phyloP scores from a whole-genome alignment of 768 basidiomycete genomes.

The Flagelloscypha sp. region DNA sequence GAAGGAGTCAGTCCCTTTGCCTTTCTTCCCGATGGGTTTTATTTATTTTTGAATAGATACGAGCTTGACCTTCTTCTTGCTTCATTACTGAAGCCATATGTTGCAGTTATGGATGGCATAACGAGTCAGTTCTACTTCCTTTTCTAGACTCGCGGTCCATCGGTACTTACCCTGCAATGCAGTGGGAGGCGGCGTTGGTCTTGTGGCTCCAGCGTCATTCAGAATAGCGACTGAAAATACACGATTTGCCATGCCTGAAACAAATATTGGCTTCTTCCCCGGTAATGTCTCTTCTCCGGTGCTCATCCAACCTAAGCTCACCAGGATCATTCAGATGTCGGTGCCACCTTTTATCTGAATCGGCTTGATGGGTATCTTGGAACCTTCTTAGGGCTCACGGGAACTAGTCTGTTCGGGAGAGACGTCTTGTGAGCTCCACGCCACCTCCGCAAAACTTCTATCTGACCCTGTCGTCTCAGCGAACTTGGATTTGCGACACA shows the following conservation, averaged over 20 bases:
- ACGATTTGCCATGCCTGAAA: slow-evolving; percentile 93
- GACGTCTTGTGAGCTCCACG: slow-evolving; percentile 68
- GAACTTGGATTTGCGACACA: slow-evolving; percentile 94
- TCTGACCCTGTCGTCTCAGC: slow-evolving; percentile 30
- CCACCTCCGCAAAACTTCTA: slow-evolving; percentile 2
- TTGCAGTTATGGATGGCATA: slow-evolving; percentile 83
- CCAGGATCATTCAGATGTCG: slow-evolving; percentile 96
- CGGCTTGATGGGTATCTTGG: slow-evolving; percentile 88
- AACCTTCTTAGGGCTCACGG: slow-evolving; percentile 88
- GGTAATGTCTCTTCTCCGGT: too few relatives aligned
- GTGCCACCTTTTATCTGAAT: slow-evolving; percentile 82
- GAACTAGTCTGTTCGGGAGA: slow-evolving; percentile 61
- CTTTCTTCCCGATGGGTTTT: slow-evolving; percentile 8
- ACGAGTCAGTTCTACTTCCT: slow-evolving; percentile 57
- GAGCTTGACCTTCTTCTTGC: slow-evolving; percentile 72
- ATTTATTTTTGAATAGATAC: slow-evolving; percentile 41
- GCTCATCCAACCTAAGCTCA: too few relatives aligned
- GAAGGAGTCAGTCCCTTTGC: slow-evolving; percentile 57
- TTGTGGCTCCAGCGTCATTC: slow-evolving; percentile 77
- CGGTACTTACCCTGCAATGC: slow-evolving; percentile 6
- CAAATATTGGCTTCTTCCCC: slow-evolving; percentile 82
- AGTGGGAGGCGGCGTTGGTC: slow-evolving; percentile 97
- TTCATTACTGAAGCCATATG: slow-evolving; percentile 75
- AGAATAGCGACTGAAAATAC: slow-evolving; percentile 93
- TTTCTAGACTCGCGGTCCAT: slow-evolving; percentile 6